Conservation (phyloP, 75 land plant species). For the Ceratopteris richardii region DNA sequence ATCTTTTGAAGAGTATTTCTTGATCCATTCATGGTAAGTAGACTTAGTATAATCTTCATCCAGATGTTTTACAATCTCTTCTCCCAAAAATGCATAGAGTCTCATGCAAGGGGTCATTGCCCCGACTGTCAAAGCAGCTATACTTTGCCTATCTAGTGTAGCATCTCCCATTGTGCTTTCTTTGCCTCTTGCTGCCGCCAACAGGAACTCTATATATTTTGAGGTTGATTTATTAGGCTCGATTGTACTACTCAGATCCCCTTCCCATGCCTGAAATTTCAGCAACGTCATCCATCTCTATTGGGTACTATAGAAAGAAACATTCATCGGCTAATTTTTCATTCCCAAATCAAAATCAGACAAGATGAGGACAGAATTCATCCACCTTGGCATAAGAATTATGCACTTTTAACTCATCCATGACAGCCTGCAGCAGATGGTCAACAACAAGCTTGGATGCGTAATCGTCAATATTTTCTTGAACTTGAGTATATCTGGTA, state of each 20-base stretch:
- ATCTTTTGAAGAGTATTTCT: conserved; percentile 53
- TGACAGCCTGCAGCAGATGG: conserved; percentile 41
- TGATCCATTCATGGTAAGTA: conserved; percentile 76
- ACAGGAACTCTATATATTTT: conserved; percentile 64
- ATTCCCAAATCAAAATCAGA: too few relatives aligned
- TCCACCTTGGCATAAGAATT: conserved; percentile 58
- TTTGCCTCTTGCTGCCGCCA: conserved; percentile 60
- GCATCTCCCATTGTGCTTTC: conserved; percentile 26
- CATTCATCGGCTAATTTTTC: too few relatives aligned
- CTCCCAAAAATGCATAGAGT: conserved; percentile 68
- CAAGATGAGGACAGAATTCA: too few relatives aligned
- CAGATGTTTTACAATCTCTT: conserved; percentile 34
- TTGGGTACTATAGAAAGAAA: too few relatives aligned
- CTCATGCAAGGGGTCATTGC: conserved; percentile 96
- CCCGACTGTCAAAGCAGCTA: conserved; percentile 65
- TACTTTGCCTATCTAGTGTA: conserved; percentile 50
- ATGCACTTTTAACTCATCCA: conserved; percentile 66
- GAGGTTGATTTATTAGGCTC: conserved; percentile 42
- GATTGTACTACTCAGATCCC: conserved; percentile 32
- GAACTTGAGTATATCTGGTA: conserved; percentile 63
- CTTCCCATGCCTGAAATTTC: conserved; percentile 50
- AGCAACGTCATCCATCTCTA: background rate
- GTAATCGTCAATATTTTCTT: conserved; percentile 71
- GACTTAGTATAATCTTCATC: conserved; percentile 24
- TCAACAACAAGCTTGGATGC: conserved; percentile 45